Evolutionary conservation across 78 protist genomes (phyloP).

Genomic region (slime mould (Dictyostelium discoideum)): DNA sequence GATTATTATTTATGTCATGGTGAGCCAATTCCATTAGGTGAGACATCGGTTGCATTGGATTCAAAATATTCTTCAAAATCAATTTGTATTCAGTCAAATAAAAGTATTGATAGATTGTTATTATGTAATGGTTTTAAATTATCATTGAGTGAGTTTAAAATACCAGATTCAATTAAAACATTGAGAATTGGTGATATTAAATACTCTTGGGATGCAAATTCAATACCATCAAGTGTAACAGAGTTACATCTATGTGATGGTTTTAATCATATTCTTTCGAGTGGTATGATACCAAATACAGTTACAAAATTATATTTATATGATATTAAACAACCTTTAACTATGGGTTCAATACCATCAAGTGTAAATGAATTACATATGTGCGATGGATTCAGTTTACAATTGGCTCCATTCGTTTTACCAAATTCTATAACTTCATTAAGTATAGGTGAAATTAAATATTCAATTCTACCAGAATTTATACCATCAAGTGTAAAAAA

Average conservation of each 20-base stretch:
- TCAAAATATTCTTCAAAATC: neutral
- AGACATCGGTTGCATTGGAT: neutral
- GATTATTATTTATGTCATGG: constrained; percentile 15
- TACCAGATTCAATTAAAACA: neutral
- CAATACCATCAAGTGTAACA: neutral
- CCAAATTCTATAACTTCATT: neutral
- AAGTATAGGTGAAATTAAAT: neutral
- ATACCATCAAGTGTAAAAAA: constrained; percentile 3
- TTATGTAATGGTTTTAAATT: neutral
- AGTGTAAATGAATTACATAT: neutral
- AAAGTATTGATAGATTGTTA: neutral
- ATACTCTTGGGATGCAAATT: neutral
- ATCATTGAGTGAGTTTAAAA: neutral
- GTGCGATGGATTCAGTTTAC: neutral
- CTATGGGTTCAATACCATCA: neutral
- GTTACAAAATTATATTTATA: neutral
- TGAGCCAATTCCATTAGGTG: constrained; percentile 14
- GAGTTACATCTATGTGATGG: constrained; percentile 2
- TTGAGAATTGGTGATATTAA: constrained; percentile 29
- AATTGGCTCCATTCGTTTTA: neutral
- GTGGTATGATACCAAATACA: neutral
- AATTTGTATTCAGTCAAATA: neutral
- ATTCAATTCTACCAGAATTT: neutral
- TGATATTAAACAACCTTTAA: constrained; percentile 21
- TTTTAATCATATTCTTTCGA: neutral